phyloP scores from a whole-genome alignment of 371 early-diverging fungal genomes.

The Mucor indicus region DNA sequence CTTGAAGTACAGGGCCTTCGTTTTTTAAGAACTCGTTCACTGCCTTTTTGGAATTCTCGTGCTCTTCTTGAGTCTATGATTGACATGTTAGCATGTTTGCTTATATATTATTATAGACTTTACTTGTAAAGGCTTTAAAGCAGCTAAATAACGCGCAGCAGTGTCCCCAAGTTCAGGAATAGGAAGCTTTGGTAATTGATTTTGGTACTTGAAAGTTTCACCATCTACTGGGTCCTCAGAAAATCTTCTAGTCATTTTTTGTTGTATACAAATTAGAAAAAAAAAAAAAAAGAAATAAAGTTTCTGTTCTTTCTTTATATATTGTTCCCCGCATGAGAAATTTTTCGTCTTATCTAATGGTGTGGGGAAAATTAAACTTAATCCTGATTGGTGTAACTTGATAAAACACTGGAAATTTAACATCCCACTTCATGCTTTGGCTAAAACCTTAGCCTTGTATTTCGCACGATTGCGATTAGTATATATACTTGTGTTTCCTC shows the following conservation, averaged over 20 bases:
- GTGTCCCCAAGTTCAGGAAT: constrained; percentile 88
- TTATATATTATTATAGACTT: not conserved
- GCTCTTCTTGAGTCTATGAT: constrained; percentile 53
- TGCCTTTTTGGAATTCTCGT: constrained; percentile 53
- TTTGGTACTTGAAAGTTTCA: constrained; percentile 52
- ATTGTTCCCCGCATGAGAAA: too few relatives aligned
- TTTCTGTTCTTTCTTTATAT: too few relatives aligned
- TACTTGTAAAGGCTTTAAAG: constrained; percentile 77
- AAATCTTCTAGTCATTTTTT: constrained; percentile 14
- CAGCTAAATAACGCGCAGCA: constrained; percentile 65
- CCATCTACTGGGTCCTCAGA: constrained; percentile 18
- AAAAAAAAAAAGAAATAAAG: too few relatives aligned
- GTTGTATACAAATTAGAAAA: not conserved
- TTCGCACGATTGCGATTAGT: too few relatives aligned
- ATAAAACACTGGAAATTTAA: too few relatives aligned
- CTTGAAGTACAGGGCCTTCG: constrained; percentile 75
- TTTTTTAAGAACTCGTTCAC: constrained; percentile 73
- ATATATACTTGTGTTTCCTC: too few relatives aligned
- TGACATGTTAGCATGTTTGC: not conserved
- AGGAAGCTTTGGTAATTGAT: constrained; percentile 74
- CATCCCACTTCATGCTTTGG: too few relatives aligned
- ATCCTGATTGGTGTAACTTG: too few relatives aligned
- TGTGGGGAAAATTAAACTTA: too few relatives aligned
- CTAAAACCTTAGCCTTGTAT: too few relatives aligned
- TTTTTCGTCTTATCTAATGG: too few relatives aligned